Evolutionary conservation across 352 stramenopile genomes (phyloP).

Genomic region (Globisporangium spiculum): DNA sequence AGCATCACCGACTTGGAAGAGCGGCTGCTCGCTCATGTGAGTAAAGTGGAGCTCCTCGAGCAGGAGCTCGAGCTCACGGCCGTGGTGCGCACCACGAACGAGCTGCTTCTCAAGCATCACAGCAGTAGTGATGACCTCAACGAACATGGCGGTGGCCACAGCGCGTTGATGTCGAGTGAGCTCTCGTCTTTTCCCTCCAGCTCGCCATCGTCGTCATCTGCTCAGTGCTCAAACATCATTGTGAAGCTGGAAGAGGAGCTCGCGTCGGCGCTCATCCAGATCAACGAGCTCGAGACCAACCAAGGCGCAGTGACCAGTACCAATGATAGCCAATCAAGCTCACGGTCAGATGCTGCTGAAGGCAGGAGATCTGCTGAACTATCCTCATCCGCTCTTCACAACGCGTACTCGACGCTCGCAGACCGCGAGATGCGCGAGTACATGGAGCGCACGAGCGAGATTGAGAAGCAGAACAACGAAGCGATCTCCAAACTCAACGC

Average conservation of each 20-base stretch:
- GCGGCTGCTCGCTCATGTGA: slow-evolving; percentile 5
- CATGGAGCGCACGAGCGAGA: slow-evolving; percentile 21
- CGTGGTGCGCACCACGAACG: slow-evolving; percentile 15
- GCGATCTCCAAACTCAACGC: slow-evolving; percentile 13
- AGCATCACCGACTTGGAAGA: slow-evolving; percentile 7
- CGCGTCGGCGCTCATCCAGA: slow-evolving; percentile 20
- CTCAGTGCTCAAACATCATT: slow-evolving; percentile 20
- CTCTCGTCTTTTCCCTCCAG: background rate
- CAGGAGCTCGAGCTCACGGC: slow-evolving; percentile 16
- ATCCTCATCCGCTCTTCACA: background rate
- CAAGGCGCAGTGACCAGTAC: background rate
- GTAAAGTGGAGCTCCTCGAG: slow-evolving; percentile 13
- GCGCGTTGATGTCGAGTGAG: background rate
- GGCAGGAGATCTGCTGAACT: background rate
- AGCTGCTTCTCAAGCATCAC: slow-evolving; percentile 2
- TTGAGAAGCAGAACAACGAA: slow-evolving; percentile 18
- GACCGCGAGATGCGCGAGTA: slow-evolving; percentile 16
- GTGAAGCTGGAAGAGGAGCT: slow-evolving; percentile 28
- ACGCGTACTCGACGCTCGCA: background rate
- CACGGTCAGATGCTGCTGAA: background rate
- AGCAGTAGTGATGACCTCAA: background rate
- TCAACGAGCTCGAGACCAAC: slow-evolving; percentile 21
- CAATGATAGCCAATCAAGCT: background rate
- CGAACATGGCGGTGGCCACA: background rate
- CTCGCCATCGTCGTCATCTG: slow-evolving; percentile 6